Base-by-base conservation (phyloP, 2,329 filamentous ascomycete genomes). In the Aspergillus fumigatiaffinis region DNA sequence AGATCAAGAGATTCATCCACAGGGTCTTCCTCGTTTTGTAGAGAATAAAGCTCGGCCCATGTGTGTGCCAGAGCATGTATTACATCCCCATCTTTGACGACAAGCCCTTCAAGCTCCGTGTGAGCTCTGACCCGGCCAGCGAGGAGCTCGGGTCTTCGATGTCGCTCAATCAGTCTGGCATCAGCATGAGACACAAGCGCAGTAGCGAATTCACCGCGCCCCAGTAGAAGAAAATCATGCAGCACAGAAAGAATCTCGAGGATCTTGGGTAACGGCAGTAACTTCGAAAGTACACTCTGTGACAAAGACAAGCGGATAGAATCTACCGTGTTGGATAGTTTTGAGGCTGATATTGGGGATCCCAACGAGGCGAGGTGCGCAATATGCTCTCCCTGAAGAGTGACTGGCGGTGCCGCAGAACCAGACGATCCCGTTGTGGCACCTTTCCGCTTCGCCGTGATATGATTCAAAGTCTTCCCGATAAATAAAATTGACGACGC, bases 141-240 rank as follows among this genome's bases (percentile, higher is more conserved):
- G 55, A 52, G 35, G 51, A 66, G 47, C 57, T 69, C 83, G 10
- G 85, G 79, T 61, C 86, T 79, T 64, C 82, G 85, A 81, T 90
- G 90, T 51, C 91, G 86, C 62, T 84, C 87, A n/a, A 85, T 83
- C 25, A 94, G 83, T 64, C 87, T 88, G 54, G 88, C 85, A 64
- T 97, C 91, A 1, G 93, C 91, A 75, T 97, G 90, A 38, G 88
- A 84, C 1, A 95, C 91, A 26, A 99, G 76, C 0, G 89, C 88
- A 75, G 94, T 87, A 21, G 92, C 91, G 71, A 99, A 99, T 71
- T 97, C 94, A 53, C 93, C 93, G 35, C 91, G 84, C 1, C 89
- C 88, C 0, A 99, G 81, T 2, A 99, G 82, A 64, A 97, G 91
- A 74, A 96, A 97, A 56, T 94, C 87, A 50, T 92, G 84, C 1